Percentiles rank a stretch among this genome's conserved stretches.
phyloP scores from a whole-genome alignment of 768 basidiomycete genomes.

The Trametes elegans region DNA sequence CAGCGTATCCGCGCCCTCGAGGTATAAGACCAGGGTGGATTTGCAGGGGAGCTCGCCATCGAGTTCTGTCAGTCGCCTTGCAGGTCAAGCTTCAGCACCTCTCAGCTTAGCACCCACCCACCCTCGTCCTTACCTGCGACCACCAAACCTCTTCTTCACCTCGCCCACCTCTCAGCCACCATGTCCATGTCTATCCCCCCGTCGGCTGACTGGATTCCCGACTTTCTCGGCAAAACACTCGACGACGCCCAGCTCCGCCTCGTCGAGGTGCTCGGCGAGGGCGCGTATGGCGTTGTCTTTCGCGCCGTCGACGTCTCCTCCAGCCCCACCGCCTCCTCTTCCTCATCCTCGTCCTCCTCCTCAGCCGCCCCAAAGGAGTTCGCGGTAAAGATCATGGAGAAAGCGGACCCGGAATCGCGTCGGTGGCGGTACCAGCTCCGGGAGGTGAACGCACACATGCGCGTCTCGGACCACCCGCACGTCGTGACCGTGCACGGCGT shows the following conservation, averaged over 20 bases:
- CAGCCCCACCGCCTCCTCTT: background rate
- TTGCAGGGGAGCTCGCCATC: background rate
- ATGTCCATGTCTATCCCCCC: background rate
- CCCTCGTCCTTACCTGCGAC: no score
- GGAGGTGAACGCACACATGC: constrained; percentile 61
- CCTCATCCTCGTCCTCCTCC: constrained; percentile 14
- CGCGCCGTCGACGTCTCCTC: constrained; percentile 21
- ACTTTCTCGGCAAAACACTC: constrained; percentile 22
- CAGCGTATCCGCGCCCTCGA: background rate
- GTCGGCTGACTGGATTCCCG: constrained; percentile 12
- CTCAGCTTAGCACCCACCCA: no score
- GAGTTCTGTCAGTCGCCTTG: constrained; percentile 7
- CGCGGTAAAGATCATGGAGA: constrained; percentile 27
- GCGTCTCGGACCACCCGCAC: constrained; percentile 55
- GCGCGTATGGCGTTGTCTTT: constrained; percentile 30
- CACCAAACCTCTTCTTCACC: background rate
- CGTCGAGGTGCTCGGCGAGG: constrained; percentile 26
- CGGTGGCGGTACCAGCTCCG: constrained; percentile 34
- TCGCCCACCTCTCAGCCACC: background rate
- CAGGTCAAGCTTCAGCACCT: constrained; percentile 10
- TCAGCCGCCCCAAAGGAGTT: constrained; percentile 24
- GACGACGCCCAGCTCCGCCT: constrained; percentile 24
- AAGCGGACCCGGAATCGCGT: constrained; percentile 12
- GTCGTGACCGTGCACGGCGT: constrained; percentile 70
- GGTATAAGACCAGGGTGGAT: background rate